Evolutionary conservation across 768 basidiomycete genomes (phyloP), one percentile per base, ranked within the genome.

Genomic region (Lactarius tabidus): DNA sequence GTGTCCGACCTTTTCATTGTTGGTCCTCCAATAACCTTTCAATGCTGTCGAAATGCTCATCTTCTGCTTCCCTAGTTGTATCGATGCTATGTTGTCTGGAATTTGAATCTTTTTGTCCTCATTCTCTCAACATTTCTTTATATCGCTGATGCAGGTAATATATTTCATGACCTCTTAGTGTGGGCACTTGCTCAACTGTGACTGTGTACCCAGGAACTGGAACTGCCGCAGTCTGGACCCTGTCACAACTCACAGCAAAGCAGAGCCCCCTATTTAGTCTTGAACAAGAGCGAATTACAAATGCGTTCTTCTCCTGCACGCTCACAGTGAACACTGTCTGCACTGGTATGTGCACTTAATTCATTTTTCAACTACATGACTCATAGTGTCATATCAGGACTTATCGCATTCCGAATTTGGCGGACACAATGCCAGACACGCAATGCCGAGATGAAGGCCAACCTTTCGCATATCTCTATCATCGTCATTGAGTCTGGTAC

Each of bases 81-180:
- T 53, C 67, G 67, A 10, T 67, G 67, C 56, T 67, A 66, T 36
- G 15, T 67, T 28, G 67, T 67, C 6, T 67, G 67, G 67, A 67
- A 67, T 18, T 26, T 59, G 51, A 67, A 41, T 28, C 1, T 51
- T 17, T 10, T 51, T 7, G 4, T 67, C 31, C 6, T 67, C 43
- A 3, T 38, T 35, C 6, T 67, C 20, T 64, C 67, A 0, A 18
- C 45, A 38, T 29, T 67, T 53, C 55, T 67, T 12, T 67, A 67
- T 29, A 3, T 67, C 14, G 67, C 67, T 33, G 67, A 67, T 35
- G 52, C 60, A 2, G 64, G 67, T 66, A n/a, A 66, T 28, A 54
- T 33, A n/a, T 7, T 2, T 8, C 23, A 3, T 15, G n/a, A 18
- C 23, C 35, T 31, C 4, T 23, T 51, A 15, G 43, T 10, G 14